Base-by-base conservation (phyloP, 176 grass and related monocot genomes). In the Bothriochloa decipiens region DNA sequence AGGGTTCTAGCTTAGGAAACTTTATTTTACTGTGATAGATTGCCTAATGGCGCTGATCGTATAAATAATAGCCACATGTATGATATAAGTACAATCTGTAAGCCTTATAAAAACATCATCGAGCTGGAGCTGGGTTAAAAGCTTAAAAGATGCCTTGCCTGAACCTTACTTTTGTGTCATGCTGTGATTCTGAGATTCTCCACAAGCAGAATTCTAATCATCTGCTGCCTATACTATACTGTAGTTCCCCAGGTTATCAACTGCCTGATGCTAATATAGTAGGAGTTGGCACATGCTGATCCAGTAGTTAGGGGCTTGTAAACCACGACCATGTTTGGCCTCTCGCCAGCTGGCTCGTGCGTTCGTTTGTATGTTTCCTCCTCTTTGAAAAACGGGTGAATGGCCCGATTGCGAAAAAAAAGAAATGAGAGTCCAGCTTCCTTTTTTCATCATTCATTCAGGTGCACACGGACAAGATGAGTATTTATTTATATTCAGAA, bases 131-230 rank as follows among this genome's bases (percentile, higher is more conserved):
- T 72, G 46, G 61, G 46, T 80, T 86, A 74, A 80, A 81, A 65
- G 41, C 72, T 82, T 70, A 40, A 77, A 83, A 88, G 66, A 83
- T 87, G 78, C 29, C 86, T 29, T 22, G 27, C 58, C 74, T 75
- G 29, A 17, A 35, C 20, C 7, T 13, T 46, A 11, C 42, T 66
- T 79, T 66, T 68, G 22, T 33, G 61, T 35, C 4, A 75, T 29
- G 20, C 17, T 83, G 26, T 17, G 62, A 66, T 65, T 60, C 8
- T 82, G 42, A 57, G 55, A 77, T 86, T 90, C 79, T 79, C 23
- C 7, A 58, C 35, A 90, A 72, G 26, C 65, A 28, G 25, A 82
- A 86, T 60, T 78, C 77, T 81, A 67, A 72, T 74, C 58, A n/a
- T n/a, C 49, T 72, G 64, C 70, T 5, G 17, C 57, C 26, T 71